Evolutionary conservation across 441 rosid species (phyloP).

Genomic region (Adansonia grandidieri): DNA sequence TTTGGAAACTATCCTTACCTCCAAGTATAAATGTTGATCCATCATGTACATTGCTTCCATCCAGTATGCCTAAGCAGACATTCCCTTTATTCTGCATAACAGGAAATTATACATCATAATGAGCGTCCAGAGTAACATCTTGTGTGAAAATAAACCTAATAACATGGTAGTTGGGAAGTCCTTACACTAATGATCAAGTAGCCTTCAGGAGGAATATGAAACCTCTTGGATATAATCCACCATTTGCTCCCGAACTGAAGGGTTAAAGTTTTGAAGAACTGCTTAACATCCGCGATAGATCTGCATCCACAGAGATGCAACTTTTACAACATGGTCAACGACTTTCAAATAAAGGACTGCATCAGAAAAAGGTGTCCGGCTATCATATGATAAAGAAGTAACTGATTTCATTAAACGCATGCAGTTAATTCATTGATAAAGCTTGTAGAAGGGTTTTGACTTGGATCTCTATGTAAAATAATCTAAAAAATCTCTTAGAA

Average conservation of each 20-base stretch:
- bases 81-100: constrained; percentile 73
- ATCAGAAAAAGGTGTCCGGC: neutral
- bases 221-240: constrained; percentile 74
- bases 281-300: constrained; percentile 62
- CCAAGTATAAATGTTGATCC: constrained; percentile 89
- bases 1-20: constrained; percentile 46
- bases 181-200: constrained; percentile 81
- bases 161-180: constrained; percentile 4
- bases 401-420: neutral
- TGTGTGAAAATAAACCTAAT: neutral
- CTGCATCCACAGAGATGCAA: constrained; percentile 47
- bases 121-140: constrained; percentile 2
- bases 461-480: neutral
- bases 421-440: neutral
- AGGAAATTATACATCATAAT: constrained; percentile 22
- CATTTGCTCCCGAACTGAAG: constrained; percentile 86
- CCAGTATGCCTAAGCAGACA: constrained; percentile 87
- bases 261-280: constrained; percentile 72
- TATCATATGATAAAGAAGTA: neutral
- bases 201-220: constrained; percentile 75
- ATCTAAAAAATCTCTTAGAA: neutral
- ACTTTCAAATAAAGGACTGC: neutral
- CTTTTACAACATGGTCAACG: neutral
- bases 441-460: neutral
- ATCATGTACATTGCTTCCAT: constrained; percentile 78